Percentiles rank a stretch among this genome's conserved stretches.
These are phyloP conservation scores for Metarhizium robertsii DNA, from an alignment of 2,329 filamentous ascomycete species.

Conservation along the genomic window DNA sequence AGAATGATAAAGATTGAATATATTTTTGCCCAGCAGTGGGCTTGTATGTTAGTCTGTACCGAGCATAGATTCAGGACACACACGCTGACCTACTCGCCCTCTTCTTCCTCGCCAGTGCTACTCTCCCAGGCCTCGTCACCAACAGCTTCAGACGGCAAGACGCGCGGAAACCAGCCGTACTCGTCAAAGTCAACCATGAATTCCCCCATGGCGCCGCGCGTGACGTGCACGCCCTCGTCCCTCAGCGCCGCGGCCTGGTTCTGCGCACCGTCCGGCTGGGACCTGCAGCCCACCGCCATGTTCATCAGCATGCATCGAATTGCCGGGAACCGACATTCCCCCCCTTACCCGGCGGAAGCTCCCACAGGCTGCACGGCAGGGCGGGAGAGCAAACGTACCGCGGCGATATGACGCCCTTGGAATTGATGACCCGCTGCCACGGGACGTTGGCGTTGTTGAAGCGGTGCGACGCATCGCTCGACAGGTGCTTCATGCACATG, in stretches of 20 bases:
- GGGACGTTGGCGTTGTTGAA: constrained; percentile 76
- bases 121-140: not conserved
- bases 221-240: constrained; percentile 44
- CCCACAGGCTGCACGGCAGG: no score
- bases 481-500: constrained; percentile 79
- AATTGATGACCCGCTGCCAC: constrained; percentile 89
- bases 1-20: not conserved
- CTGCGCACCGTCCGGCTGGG: constrained; percentile 37
- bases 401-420: constrained; percentile 77
- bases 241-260: constrained; percentile 41
- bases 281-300: constrained; percentile 21
- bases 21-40: not conserved
- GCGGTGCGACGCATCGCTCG: constrained; percentile 37
- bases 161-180: constrained; percentile 47
- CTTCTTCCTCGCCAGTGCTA: not conserved
- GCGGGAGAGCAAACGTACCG: constrained; percentile 39
- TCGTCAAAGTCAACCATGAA: constrained; percentile 39
- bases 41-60: not conserved
- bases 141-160: constrained; percentile 34
- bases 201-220: constrained; percentile 38
- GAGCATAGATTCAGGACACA: not conserved
- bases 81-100: not conserved
- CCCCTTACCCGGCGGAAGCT: no score
- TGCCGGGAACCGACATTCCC: no score
- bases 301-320: no score